Conservation (phyloP, 2,329 filamentous ascomycete species). For the Neodidymelliopsis sp. region DNA sequence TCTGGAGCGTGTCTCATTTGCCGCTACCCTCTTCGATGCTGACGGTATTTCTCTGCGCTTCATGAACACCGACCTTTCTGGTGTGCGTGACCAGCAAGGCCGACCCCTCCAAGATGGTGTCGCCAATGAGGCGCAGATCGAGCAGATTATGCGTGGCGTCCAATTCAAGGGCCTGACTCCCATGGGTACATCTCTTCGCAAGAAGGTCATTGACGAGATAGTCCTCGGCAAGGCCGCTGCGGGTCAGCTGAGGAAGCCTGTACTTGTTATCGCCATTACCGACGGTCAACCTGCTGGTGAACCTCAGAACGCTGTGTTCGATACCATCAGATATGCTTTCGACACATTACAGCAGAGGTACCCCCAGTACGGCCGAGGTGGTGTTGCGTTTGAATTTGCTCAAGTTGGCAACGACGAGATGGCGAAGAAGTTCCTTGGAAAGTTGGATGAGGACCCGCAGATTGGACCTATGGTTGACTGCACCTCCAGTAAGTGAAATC, state of each 20-base stretch:
- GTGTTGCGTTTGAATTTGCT: constrained; percentile 72
- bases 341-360: constrained; percentile 57
- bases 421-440: constrained; percentile 68
- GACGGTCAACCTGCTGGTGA: constrained; percentile 72
- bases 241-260: constrained; percentile 66
- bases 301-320: constrained; percentile 62
- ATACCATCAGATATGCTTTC: constrained; percentile 64
- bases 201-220: constrained; percentile 70
- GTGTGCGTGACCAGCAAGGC: constrained; percentile 35
- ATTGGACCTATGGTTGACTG: constrained; percentile 71
- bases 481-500: constrained; percentile 65
- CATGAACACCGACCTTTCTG: constrained; percentile 67
- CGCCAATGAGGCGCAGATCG: constrained; percentile 64
- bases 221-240: constrained; percentile 61
- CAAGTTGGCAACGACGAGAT: constrained; percentile 73
- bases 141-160: constrained; percentile 64
- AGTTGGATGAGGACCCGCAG: constrained; percentile 68
- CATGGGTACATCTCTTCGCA: constrained; percentile 68
- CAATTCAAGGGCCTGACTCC: constrained; percentile 72
- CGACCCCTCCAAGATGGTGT: constrained; percentile 62
- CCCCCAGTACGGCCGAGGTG: constrained; percentile 62
- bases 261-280: constrained; percentile 71
- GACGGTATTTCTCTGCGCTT: constrained; percentile 73
- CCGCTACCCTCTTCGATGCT: constrained; percentile 72
- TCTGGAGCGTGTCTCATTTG: constrained; percentile 67